phyloP scores from a whole-genome alignment of 306 rosid species.

The Leucaena leucocephala region DNA sequence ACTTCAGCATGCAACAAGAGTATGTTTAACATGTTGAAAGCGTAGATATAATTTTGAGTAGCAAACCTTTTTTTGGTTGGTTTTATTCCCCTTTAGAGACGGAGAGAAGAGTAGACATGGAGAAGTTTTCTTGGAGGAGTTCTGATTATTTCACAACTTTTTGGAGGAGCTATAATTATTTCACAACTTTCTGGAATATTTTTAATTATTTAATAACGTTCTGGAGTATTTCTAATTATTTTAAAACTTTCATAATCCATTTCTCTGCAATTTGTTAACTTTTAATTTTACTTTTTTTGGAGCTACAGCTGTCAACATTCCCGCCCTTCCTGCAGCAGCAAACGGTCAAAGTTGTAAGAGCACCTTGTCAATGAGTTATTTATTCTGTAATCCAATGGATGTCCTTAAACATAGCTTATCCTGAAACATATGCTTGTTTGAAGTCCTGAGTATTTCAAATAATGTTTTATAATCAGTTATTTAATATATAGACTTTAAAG shows the following conservation, averaged over 20 bases:
- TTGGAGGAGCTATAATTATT: neutral
- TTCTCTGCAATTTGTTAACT: conserved; percentile 3
- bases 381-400: conserved; percentile 29
- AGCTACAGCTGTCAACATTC: conserved; percentile 82
- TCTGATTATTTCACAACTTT: neutral
- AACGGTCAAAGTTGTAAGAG: conserved; percentile 70
- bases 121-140: conserved; percentile 9
- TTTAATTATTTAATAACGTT: neutral
- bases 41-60: conserved; percentile 5
- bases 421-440: conserved; percentile 16
- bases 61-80: conserved; percentile 5
- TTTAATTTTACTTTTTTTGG: conserved; percentile 32
- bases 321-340: conserved; percentile 98
- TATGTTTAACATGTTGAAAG: conserved; percentile 43
- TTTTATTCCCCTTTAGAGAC: neutral
- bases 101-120: neutral
- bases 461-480: neutral
- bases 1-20: conserved; percentile 84
- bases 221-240: conserved; percentile 4
- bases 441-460: neutral
- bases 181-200: neutral
- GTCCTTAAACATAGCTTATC: neutral
- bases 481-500: neutral
- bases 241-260: conserved; percentile 9
- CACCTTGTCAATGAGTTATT: conserved; percentile 21